Base-by-base conservation (phyloP, 1,284 basidiomycete genomes). In the Irpex sp. region DNA sequence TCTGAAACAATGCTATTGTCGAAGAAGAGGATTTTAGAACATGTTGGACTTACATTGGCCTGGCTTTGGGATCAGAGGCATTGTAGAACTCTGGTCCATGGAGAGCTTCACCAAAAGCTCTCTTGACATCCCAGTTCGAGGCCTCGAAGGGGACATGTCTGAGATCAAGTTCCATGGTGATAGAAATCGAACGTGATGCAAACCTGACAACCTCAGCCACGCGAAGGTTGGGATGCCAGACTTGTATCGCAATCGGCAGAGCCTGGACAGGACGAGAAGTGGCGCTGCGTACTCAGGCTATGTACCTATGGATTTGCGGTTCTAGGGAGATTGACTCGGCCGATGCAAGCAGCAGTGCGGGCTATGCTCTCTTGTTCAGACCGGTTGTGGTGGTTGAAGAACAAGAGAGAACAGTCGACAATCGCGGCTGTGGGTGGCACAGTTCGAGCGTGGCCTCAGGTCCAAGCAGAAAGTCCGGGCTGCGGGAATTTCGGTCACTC, bases 51-150 rank as follows among this genome's bases (percentile, higher is more conserved):
- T 62, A 73, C 72, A 72, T 63, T 4, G 68, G 78, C 38, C 81
- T 70, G n/a, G 65, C 64, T 56, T 73, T 72, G 21, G 73, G 70
- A 64, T 70, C 67, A 34, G 78, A 70, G 47, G 79, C 69, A 61
- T 81, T 74, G 71, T 61, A 77, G 67, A 86, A 86, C 19, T 79
- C 79, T 56, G 80, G 76, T 17, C 81, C 78, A 67, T 90, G 88
- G 0, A 91, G 74, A 57, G 85, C 76, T 11, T 69, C 62, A 2
- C 86, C 84, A 58, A 91, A 78, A 5, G 72, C 77, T 31, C 82
- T 79, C 48, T 81, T 88, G 37, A 91, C 77, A 49, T 83, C 81
- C 79, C 82, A 89, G 58, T 80, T 70, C 64, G 81, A 82, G 9
- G 80, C 81, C 17, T 78, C 75, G 62, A 71, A 75, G 36, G 83